Evolutionary conservation across 352 stramenopile genomes (phyloP).

Genomic region (Phytophthora litchii): DNA sequence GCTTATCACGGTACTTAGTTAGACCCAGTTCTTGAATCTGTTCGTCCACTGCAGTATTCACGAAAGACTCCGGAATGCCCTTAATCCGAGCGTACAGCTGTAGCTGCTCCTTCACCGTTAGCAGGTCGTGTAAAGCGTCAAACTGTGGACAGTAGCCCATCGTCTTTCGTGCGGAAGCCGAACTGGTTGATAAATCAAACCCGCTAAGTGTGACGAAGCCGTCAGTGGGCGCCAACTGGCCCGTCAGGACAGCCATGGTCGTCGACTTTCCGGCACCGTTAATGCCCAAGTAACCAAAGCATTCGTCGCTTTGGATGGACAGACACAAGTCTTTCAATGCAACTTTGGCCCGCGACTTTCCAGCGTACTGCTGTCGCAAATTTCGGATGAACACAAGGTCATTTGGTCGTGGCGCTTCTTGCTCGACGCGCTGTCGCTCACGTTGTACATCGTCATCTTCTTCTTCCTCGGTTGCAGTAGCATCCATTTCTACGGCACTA

Average conservation of each 20-base stretch:
- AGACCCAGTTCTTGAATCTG: conserved; percentile 68
- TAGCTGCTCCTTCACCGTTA: conserved; percentile 93
- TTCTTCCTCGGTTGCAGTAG: conserved; percentile 11
- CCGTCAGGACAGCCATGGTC: conserved; percentile 79
- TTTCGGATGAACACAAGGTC: conserved; percentile 53
- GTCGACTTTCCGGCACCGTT: conserved; percentile 90
- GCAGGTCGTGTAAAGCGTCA: conserved; percentile 92
- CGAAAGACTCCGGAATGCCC: conserved; percentile 49
- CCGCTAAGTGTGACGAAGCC: conserved; percentile 59
- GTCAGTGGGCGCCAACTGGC: conserved; percentile 50
- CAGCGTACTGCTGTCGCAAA: conserved; percentile 50
- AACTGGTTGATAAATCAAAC: conserved; percentile 45
- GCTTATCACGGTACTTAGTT: conserved; percentile 61
- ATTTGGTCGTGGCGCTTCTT: conserved; percentile 13
- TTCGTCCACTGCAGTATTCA: conserved; percentile 51
- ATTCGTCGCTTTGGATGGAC: conserved; percentile 69
- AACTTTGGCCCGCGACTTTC: conserved; percentile 84
- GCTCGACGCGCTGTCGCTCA: conserved; percentile 42
- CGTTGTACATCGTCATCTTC: conserved; percentile 57
- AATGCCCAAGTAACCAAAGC: conserved; percentile 90
- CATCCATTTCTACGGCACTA: conserved; percentile 17
- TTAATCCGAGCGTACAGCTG: conserved; percentile 92
- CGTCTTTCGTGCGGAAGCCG: conserved; percentile 36
- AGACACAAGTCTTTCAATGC: conserved; percentile 83
- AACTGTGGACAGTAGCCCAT: conserved; percentile 95